Percentiles rank a stretch among this genome's conserved stretches.
These are phyloP conservation scores for Fistulinella prunicolor DNA, from an alignment of 768 basidiomycete species.

Conservation along the genomic window DNA sequence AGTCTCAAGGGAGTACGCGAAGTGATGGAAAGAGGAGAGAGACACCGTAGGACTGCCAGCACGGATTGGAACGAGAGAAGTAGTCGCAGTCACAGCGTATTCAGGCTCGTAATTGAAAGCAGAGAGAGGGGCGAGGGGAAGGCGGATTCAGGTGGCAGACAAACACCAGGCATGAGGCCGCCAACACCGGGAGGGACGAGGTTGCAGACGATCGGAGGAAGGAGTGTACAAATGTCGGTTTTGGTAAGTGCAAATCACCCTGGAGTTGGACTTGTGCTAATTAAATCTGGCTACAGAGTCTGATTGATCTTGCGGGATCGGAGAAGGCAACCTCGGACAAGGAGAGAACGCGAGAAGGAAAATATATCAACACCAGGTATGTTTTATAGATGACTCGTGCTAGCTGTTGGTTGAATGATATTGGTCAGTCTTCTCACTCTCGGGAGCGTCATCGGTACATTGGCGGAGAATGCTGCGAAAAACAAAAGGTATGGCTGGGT, in stretches of 20 bases:
- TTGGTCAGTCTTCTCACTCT: slow-evolving; percentile 76
- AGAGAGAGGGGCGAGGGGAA: slow-evolving; percentile 61
- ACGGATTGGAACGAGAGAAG: slow-evolving; percentile 99
- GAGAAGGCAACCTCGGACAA: slow-evolving; percentile 96
- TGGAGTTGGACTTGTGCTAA: neutral
- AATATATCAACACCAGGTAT: slow-evolving; percentile 91
- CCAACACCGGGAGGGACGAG: slow-evolving; percentile 58
- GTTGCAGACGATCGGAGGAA: slow-evolving; percentile 73
- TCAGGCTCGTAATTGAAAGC: slow-evolving; percentile 89
- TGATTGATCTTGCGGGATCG: slow-evolving; percentile 95
- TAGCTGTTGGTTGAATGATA: neutral
- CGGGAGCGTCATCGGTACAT: slow-evolving; percentile 87
- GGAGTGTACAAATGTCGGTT: slow-evolving; percentile 75
- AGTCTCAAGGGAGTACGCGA: slow-evolving; percentile 82
- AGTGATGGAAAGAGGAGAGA: slow-evolving; percentile 82
- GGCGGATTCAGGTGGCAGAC: slow-evolving; percentile 37
- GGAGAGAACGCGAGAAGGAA: slow-evolving; percentile 93
- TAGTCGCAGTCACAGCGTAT: slow-evolving; percentile 92
- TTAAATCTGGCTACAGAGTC: slow-evolving; percentile 47
- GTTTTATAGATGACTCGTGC: neutral
- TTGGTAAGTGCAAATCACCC: slow-evolving; percentile 41
- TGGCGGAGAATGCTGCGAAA: slow-evolving; percentile 83
- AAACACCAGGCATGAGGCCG: slow-evolving; percentile 53
- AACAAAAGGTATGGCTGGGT: slow-evolving; percentile 53
- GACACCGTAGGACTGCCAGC: slow-evolving; percentile 83